Percentiles rank a stretch among this genome's conserved stretches.
These are phyloP conservation scores for Licmophora abbreviata DNA, from an alignment of 108 stramenopile species.

Conservation along the genomic window DNA sequence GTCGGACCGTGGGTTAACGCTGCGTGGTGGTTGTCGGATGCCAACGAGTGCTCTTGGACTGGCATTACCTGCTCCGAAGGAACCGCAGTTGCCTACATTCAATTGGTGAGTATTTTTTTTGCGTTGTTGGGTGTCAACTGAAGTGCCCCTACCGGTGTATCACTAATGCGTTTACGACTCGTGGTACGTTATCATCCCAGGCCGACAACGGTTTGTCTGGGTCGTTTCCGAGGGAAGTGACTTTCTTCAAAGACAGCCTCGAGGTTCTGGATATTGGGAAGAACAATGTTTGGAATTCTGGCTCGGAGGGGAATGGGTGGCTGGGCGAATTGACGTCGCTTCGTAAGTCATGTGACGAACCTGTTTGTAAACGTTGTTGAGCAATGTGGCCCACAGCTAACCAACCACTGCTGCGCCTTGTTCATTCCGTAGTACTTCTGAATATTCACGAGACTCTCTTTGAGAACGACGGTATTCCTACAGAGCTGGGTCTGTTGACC, in stretches of 20 bases:
- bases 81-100: constrained; percentile 9
- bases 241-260: background rate
- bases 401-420: too few relatives aligned
- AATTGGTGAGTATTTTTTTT: too few relatives aligned
- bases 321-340: constrained; percentile 5
- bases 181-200: too few relatives aligned
- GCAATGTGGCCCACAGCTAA: too few relatives aligned
- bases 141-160: too few relatives aligned
- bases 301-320: constrained; percentile 9
- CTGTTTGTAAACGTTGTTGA: too few relatives aligned
- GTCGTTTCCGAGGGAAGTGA: constrained; percentile 1
- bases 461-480: constrained; percentile 6
- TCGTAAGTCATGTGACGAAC: too few relatives aligned
- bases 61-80: constrained; percentile 35
- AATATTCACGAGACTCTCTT: background rate
- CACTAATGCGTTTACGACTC: too few relatives aligned
- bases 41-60: constrained; percentile 46
- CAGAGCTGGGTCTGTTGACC: background rate
- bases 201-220: background rate
- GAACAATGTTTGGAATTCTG: background rate
- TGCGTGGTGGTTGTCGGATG: constrained; percentile 24
- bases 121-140: too few relatives aligned
- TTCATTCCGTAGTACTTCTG: too few relatives aligned
- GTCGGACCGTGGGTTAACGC: background rate
- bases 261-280: background rate